A percentile compares a stretch with the other conserved stretches of the same genome.
These are phyloP conservation scores for Ambrosia trifida DNA, from an alignment of 129 eudicot species.

Conservation along the genomic window DNA sequence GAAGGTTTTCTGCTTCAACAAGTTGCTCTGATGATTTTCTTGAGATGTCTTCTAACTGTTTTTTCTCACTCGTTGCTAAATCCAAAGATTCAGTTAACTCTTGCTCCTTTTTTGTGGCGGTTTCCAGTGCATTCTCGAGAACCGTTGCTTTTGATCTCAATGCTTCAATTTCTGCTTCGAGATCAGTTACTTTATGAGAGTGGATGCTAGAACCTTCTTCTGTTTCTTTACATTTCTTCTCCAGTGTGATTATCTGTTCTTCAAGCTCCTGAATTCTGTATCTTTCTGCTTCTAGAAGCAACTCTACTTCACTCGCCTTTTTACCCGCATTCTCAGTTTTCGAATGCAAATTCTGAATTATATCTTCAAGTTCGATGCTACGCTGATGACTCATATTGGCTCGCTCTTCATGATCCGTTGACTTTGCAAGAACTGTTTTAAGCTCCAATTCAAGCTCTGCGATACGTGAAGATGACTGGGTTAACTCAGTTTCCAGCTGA, in stretches of 20 bases:
- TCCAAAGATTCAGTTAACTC: constrained; percentile 54
- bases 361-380: constrained; percentile 68
- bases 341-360: constrained; percentile 56
- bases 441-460: constrained; percentile 65
- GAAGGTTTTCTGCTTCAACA: constrained; percentile 62
- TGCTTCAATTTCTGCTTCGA: constrained; percentile 64
- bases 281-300: constrained; percentile 74
- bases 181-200: constrained; percentile 60
- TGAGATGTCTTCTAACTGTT: constrained; percentile 52
- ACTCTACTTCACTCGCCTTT: constrained; percentile 67
- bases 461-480: constrained; percentile 43
- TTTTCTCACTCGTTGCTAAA: constrained; percentile 66
- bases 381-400: constrained; percentile 66
- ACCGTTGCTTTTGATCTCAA: constrained; percentile 47
- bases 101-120: constrained; percentile 56
- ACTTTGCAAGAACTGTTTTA: constrained; percentile 50
- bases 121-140: constrained; percentile 60
- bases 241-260: constrained; percentile 58
- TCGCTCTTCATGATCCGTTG: constrained; percentile 68
- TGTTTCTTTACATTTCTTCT: constrained; percentile 58
- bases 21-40: constrained; percentile 57
- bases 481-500: constrained; percentile 51
- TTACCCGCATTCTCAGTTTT: constrained; percentile 64
- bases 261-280: constrained; percentile 86
- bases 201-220: constrained; percentile 59